These are phyloP conservation scores for Phytophthora podocarpi DNA, from an alignment of 352 stramenopile species.

Conservation along the genomic window DNA sequence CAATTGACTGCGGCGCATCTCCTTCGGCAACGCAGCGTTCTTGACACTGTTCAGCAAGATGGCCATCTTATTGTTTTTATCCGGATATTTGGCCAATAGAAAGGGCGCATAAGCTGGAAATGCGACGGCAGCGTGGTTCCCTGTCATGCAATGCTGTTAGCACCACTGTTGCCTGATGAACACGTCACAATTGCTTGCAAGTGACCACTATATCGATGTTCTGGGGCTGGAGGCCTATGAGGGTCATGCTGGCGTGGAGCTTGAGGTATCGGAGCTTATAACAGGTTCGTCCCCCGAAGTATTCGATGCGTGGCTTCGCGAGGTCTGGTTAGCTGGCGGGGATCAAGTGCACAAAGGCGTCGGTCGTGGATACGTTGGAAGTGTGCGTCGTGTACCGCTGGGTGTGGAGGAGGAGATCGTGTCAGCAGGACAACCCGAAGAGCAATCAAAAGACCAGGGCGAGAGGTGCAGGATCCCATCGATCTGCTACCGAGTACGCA, in stretches of 20 bases:
- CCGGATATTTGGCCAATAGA: conserved; percentile 34
- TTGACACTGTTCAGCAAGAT: conserved; percentile 1
- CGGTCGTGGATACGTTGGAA: conserved; percentile 48
- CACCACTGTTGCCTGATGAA: too few species aligned
- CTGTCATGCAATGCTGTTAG: too few species aligned
- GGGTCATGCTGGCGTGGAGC: conserved; percentile 50
- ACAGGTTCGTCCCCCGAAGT: conserved; percentile 28
- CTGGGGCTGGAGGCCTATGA: conserved; percentile 47
- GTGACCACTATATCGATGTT: conserved; percentile 41
- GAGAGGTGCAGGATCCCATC: conserved; percentile 40
- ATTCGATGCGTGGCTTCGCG: conserved; percentile 59
- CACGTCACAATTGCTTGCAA: neutral
- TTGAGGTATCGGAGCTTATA: conserved; percentile 51
- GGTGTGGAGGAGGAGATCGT: conserved; percentile 68
- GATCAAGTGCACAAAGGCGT: conserved; percentile 41
- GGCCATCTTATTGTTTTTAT: conserved; percentile 5
- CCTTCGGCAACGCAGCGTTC: neutral
- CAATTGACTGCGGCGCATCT: conserved; percentile 28
- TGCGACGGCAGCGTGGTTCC: too few species aligned
- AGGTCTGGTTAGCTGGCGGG: conserved; percentile 46
- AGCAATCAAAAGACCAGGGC: conserved; percentile 13
- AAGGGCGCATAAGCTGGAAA: too few species aligned
- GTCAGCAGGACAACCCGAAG: conserved; percentile 44
- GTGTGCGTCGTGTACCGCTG: conserved; percentile 48
- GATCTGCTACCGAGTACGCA: conserved; percentile 54